Conservation (phyloP, 2,329 filamentous ascomycete genomes). For the Cryphonectria japonica region DNA sequence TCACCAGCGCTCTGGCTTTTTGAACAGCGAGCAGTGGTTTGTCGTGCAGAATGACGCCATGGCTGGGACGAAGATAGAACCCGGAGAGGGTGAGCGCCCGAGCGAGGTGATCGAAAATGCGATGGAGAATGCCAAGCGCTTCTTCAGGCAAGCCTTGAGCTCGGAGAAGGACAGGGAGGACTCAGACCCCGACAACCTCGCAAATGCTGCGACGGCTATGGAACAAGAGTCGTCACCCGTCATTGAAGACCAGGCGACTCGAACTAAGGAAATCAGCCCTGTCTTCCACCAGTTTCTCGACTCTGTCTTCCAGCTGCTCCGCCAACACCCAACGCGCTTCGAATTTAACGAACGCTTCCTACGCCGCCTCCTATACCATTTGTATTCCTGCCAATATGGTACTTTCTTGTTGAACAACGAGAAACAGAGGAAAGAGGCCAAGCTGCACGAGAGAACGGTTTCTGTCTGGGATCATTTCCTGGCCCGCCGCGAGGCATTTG, state of each 20-base stretch:
- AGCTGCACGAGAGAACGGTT: constrained; percentile 71
- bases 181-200: constrained; percentile 60
- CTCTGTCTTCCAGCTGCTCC: constrained; percentile 85
- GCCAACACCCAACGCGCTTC: constrained; percentile 85
- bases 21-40: constrained; percentile 95
- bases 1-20: constrained; percentile 82
- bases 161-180: constrained; percentile 61
- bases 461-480: constrained; percentile 98
- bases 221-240: constrained; percentile 35
- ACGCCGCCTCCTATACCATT: constrained; percentile 84
- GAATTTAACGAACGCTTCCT: constrained; percentile 97
- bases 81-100: constrained; percentile 63
- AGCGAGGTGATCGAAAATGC: constrained; percentile 84
- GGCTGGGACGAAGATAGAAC: constrained; percentile 65
- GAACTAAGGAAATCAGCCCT: constrained; percentile 88
- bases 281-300: constrained; percentile 98
- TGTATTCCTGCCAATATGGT: constrained; percentile 95
- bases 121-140: constrained; percentile 80
- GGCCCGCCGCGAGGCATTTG: constrained; percentile 76
- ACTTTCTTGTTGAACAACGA: constrained; percentile 97
- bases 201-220: constrained; percentile 37
- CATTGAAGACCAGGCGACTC: constrained; percentile 68
- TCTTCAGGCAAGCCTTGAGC: constrained; percentile 82
- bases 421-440: constrained; percentile 76
- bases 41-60: constrained; percentile 78